Evolutionary conservation across 78 protist species (phyloP).

Genomic region (Cavenderia fasciculata): DNA sequence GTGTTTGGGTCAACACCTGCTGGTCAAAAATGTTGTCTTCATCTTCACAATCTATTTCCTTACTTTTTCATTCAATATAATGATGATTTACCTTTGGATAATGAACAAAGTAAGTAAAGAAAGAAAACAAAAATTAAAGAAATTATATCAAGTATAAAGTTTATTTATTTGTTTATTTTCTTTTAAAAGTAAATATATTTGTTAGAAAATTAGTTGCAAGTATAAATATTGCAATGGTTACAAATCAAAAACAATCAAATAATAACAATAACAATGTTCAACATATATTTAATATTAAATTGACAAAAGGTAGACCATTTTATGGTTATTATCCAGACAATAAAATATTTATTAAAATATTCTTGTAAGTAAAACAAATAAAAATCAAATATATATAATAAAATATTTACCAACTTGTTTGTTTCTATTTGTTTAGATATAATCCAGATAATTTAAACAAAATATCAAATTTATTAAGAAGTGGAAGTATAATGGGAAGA

Average conservation of each 20-base stretch:
- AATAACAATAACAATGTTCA: slow-evolving; percentile 11
- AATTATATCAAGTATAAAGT: not conserved
- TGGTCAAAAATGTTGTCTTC: slow-evolving; percentile 88
- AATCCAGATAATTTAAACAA: slow-evolving; percentile 57
- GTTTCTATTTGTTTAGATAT: slow-evolving; percentile 5
- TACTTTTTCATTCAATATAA: slow-evolving; percentile 81
- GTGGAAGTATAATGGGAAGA: slow-evolving; percentile 57
- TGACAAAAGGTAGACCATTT: slow-evolving; percentile 84
- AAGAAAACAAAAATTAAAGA: not conserved
- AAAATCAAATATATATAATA: not conserved
- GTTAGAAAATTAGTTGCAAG: slow-evolving; percentile 49
- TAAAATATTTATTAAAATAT: slow-evolving; percentile 80
- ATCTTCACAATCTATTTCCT: slow-evolving; percentile 89
- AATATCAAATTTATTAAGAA: slow-evolving; percentile 51
- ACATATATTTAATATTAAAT: slow-evolving; percentile 43
- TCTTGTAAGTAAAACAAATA: slow-evolving; percentile 17
- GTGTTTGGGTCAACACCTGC: slow-evolving; percentile 90
- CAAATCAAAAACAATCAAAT: not conserved
- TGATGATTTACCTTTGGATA: slow-evolving; percentile 32
- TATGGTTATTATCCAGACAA: slow-evolving; percentile 88
- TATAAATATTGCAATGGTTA: slow-evolving; percentile 69
- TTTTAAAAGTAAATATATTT: slow-evolving; percentile 26
- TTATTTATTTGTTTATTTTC: not conserved
- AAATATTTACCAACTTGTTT: not conserved
- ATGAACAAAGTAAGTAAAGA: slow-evolving; percentile 12